Evolutionary conservation across 2,329 filamentous ascomycete genomes (phyloP).

Genomic region (Mycogone perniciosa): DNA sequence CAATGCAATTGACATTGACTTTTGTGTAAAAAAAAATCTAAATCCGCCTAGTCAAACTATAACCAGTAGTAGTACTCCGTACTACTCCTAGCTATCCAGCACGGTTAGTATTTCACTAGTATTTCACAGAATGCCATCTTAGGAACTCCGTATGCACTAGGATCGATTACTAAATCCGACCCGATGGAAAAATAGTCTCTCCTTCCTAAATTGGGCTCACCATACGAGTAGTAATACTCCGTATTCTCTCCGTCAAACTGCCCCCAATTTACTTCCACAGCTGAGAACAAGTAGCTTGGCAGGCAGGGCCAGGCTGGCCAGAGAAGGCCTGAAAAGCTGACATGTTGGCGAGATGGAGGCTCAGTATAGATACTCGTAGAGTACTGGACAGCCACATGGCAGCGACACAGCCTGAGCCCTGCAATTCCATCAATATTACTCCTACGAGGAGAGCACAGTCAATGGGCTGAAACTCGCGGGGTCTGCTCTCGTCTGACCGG

Average conservation of each 20-base stretch:
- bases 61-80: no score
- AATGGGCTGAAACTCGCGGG: neutral
- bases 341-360: neutral
- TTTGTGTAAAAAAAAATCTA: neutral
- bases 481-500: neutral
- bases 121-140: no score
- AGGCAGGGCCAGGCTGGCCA: neutral
- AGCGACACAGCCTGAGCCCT: neutral
- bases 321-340: neutral
- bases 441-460: neutral
- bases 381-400: neutral
- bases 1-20: neutral
- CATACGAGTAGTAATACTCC: no score
- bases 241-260: neutral
- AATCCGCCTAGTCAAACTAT: no score
- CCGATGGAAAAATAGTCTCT: neutral
- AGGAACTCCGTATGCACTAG: no score
- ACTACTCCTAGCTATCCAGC: no score
- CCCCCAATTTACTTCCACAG: neutral
- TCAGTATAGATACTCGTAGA: no score
- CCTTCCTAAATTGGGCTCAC: neutral
- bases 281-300: neutral
- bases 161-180: neutral
- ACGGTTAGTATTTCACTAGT: no score
- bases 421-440: neutral